Evolutionary conservation across 371 early-diverging fungal genomes (phyloP).

Genomic region (Mucor racemosus): DNA sequence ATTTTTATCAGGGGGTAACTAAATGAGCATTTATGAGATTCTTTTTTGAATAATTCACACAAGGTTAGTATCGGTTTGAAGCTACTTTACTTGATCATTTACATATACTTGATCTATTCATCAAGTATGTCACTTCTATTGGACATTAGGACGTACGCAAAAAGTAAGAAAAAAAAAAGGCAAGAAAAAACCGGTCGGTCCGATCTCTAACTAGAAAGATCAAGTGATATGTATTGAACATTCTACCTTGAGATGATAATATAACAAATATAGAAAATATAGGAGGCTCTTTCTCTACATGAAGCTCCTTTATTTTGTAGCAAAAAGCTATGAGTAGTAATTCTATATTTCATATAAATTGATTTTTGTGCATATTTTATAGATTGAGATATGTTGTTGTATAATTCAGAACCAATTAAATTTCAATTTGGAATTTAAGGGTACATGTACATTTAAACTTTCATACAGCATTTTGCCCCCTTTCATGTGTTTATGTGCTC

Average conservation of each 20-base stretch:
- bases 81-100: no score
- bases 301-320: not conserved
- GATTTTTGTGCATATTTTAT: slow-evolving; percentile 1
- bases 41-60: not conserved
- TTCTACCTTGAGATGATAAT: slow-evolving; percentile 7
- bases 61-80: no score
- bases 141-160: no score
- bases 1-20: not conserved
- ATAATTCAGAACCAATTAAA: not conserved
- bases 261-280: slow-evolving; percentile 4
- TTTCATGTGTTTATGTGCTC: not conserved
- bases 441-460: not conserved
- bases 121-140: no score
- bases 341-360: slow-evolving; percentile 1
- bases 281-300: not conserved
- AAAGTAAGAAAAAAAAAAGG: not conserved
- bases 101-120: no score
- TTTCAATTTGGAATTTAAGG: not conserved
- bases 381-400: not conserved
- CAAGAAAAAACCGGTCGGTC: slow-evolving; percentile 3
- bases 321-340: not conserved
- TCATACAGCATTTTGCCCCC: not conserved
- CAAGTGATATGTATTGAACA: slow-evolving; percentile 7
- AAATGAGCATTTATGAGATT: not conserved
- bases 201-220: slow-evolving; percentile 9